Conservation (phyloP, 352 stramenopile species). For the Phytophthora capsici region DNA sequence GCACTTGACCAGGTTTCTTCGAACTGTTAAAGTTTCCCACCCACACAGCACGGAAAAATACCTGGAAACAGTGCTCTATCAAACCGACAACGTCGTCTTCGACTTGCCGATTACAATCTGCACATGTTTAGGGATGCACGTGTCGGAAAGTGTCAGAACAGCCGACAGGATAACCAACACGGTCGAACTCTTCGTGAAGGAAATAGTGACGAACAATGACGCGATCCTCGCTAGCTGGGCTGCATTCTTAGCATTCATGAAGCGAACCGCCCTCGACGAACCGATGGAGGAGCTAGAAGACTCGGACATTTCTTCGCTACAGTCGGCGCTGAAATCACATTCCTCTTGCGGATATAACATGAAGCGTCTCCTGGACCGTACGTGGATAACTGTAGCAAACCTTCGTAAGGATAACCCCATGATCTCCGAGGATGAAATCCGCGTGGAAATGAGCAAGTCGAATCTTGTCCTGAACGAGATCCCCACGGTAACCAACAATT, state of each 20-base stretch:
- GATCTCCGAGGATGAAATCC: constrained; percentile 28
- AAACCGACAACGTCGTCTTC: constrained; percentile 45
- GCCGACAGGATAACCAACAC: constrained; percentile 36
- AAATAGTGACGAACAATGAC: constrained; percentile 35
- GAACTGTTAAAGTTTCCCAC: constrained; percentile 25
- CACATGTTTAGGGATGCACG: constrained; percentile 33
- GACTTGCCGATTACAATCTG: constrained; percentile 48
- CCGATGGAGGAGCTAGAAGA: constrained; percentile 20
- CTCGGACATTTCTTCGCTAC: constrained; percentile 20
- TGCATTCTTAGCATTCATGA: constrained; percentile 28
- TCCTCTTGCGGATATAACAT: constrained; percentile 32
- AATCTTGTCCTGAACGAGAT: constrained; percentile 51
- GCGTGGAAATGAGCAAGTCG: constrained; percentile 32
- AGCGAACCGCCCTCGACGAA: constrained; percentile 21
- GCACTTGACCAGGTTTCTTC: constrained; percentile 32
- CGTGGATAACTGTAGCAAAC: constrained; percentile 27
- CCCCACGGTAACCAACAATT: constrained; percentile 42
- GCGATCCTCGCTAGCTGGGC: constrained; percentile 29
- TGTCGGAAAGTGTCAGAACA: constrained; percentile 29
- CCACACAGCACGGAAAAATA: constrained; percentile 38
- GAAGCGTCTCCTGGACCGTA: constrained; percentile 26
- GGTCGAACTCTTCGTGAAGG: constrained; percentile 31
- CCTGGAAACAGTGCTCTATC: constrained; percentile 37
- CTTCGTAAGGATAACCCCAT: constrained; percentile 14
- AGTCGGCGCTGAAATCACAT: constrained; percentile 21